Evolutionary conservation across 805 yeast genomes (phyloP).

Genomic region (Kodamaea fukazawae): DNA sequence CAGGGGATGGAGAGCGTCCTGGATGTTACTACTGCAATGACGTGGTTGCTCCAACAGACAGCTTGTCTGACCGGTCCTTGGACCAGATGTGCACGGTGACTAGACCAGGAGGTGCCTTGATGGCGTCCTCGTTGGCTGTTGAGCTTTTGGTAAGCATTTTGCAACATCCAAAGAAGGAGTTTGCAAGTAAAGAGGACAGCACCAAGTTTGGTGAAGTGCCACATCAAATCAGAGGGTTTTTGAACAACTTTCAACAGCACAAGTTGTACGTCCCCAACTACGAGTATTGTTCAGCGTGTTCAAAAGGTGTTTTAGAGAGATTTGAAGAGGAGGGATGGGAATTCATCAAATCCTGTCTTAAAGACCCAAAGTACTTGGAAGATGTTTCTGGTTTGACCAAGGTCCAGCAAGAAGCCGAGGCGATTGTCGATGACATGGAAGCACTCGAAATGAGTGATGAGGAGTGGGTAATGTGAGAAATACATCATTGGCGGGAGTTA

Average conservation of each 20-base stretch:
- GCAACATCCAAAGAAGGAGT: slow-evolving; percentile 58
- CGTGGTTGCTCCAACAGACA: slow-evolving; percentile 89
- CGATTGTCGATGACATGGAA: slow-evolving; percentile 28
- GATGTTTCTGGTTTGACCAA: slow-evolving; percentile 73
- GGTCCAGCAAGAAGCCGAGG: slow-evolving; percentile 70
- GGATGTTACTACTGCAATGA: slow-evolving; percentile 98
- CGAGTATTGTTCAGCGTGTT: slow-evolving; percentile 84
- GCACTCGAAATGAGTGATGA: slow-evolving; percentile 36
- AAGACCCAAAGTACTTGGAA: slow-evolving; percentile 66
- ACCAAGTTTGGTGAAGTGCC: slow-evolving; percentile 65
- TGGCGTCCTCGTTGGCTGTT: slow-evolving; percentile 84
- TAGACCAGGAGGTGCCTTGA: slow-evolving; percentile 88
- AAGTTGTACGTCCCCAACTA: slow-evolving; percentile 72
- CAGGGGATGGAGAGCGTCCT: slow-evolving; percentile 23
- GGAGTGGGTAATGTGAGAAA: slow-evolving; percentile 15
- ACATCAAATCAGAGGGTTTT: slow-evolving; percentile 88
- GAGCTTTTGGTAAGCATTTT: slow-evolving; percentile 73
- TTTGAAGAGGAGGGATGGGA: slow-evolving; percentile 68
- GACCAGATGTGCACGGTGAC: slow-evolving; percentile 99
- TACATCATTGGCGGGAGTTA: too few relatives aligned
- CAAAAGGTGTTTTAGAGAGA: slow-evolving; percentile 51
- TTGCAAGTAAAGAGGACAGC: slow-evolving; percentile 39
- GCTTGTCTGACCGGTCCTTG: slow-evolving; percentile 79
- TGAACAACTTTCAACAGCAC: slow-evolving; percentile 60
- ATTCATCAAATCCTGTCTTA: slow-evolving; percentile 69